phyloP scores from a whole-genome alignment of 2,329 filamentous ascomycete species.

The Colletotrichum lini region DNA sequence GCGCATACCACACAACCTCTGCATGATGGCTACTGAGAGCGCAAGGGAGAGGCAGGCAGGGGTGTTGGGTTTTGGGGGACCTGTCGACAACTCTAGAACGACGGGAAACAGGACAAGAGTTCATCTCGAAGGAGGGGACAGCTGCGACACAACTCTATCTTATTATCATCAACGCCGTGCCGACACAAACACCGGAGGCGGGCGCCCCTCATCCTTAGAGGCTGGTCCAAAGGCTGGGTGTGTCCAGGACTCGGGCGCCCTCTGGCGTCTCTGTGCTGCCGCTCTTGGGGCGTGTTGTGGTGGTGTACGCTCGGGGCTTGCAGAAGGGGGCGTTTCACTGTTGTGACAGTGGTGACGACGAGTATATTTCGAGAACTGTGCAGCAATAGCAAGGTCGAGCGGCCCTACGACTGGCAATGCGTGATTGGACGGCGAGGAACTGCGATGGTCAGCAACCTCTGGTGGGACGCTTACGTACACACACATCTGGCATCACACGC shows the following conservation, averaged over 20 bases:
- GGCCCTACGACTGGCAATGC: slow-evolving; percentile 11
- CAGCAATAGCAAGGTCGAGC: slow-evolving; percentile 35
- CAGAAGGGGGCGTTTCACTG: slow-evolving; percentile 39
- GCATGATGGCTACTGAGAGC: slow-evolving; percentile 38
- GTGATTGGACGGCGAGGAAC: slow-evolving; percentile 32
- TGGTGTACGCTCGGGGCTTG: slow-evolving; percentile 41
- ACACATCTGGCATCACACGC: not conserved
- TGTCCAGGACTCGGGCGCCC: not conserved
- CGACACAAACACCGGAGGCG: slow-evolving; percentile 32
- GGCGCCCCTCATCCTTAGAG: slow-evolving; percentile 13
- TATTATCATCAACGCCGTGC: slow-evolving; percentile 39
- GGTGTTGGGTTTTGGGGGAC: slow-evolving; percentile 14
- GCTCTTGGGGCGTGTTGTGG: slow-evolving; percentile 26
- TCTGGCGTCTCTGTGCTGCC: slow-evolving; percentile 36
- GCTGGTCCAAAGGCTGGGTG: slow-evolving; percentile 1
- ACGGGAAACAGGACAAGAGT: slow-evolving; percentile 36
- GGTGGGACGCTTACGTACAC: slow-evolving; percentile 2
- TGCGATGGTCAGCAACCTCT: slow-evolving; percentile 27
- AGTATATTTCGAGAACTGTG: slow-evolving; percentile 39
- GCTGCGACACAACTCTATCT: slow-evolving; percentile 40
- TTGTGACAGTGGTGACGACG: slow-evolving; percentile 40
- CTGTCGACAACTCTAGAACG: slow-evolving; percentile 28
- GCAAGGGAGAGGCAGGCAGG: slow-evolving; percentile 21
- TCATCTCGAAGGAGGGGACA: slow-evolving; percentile 26
- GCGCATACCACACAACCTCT: slow-evolving; percentile 40